These are phyloP conservation scores for Musa itinerans DNA, from an alignment of 176 grass and related monocot species.

Conservation along the genomic window DNA sequence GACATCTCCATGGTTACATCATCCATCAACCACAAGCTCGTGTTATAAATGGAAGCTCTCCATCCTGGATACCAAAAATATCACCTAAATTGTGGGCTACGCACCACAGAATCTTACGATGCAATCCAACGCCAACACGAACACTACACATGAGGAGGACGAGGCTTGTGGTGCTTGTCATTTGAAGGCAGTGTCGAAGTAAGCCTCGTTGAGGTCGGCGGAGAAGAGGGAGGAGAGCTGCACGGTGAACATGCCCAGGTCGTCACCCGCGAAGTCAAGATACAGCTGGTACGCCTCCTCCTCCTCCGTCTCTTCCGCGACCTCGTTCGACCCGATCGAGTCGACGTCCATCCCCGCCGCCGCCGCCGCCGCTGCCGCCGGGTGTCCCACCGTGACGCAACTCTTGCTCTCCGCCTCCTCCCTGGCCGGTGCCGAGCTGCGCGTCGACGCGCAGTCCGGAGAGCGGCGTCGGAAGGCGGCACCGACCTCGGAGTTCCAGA, in stretches of 20 bases:
- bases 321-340: slow-evolving; percentile 45
- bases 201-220: slow-evolving; percentile 32
- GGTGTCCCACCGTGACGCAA: slow-evolving; percentile 12
- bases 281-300: slow-evolving; percentile 64
- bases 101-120: background rate
- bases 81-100: background rate
- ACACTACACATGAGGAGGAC: background rate
- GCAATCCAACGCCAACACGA: background rate
- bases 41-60: too few relatives aligned
- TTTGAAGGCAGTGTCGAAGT: slow-evolving; percentile 58
- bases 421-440: background rate
- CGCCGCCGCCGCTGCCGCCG: slow-evolving; percentile 3
- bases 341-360: slow-evolving; percentile 33
- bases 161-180: slow-evolving; percentile 3
- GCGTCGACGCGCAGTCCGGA: background rate
- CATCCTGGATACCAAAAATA: too few relatives aligned
- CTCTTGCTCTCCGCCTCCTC: slow-evolving; percentile 20
- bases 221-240: slow-evolving; percentile 36
- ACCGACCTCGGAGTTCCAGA: slow-evolving; percentile 90
- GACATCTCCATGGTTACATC: too few relatives aligned
- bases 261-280: slow-evolving; percentile 63
- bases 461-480: slow-evolving; percentile 44
- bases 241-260: slow-evolving; percentile 43
- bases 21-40: too few relatives aligned
- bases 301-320: slow-evolving; percentile 12